Evolutionary conservation across 2,329 filamentous ascomycete species (phyloP).

Genomic region (Colletotrichum neosansevieriae): DNA sequence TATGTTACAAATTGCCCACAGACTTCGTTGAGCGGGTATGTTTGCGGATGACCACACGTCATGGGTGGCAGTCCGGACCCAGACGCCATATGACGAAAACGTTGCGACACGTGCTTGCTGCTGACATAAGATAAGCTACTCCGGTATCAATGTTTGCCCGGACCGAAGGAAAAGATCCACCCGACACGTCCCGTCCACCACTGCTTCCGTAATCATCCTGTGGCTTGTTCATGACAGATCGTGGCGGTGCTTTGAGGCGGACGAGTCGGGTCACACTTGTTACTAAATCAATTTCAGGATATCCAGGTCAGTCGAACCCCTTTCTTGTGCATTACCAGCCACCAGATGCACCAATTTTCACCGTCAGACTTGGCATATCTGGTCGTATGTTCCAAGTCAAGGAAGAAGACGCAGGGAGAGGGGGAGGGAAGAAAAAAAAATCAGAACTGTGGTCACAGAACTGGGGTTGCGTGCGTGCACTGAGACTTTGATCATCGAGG

Average conservation of each 20-base stretch:
- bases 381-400: background rate
- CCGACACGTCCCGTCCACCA: too few relatives aligned
- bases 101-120: slow-evolving; percentile 3
- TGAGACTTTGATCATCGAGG: background rate
- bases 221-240: too few relatives aligned
- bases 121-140: background rate
- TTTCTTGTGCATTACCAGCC: slow-evolving; percentile 16
- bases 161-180: fast-evolving
- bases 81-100: slow-evolving; percentile 20
- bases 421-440: background rate
- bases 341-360: background rate
- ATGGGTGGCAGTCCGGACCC: slow-evolving; percentile 14
- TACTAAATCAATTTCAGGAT: background rate
- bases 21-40: slow-evolving; percentile 18
- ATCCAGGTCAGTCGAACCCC: slow-evolving; percentile 14
- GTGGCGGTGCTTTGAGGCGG: background rate
- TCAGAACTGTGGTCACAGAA: too few relatives aligned
- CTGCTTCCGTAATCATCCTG: too few relatives aligned
- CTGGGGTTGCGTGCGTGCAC: background rate
- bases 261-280: background rate
- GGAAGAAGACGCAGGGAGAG: background rate
- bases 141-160: background rate
- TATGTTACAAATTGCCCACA: slow-evolving; percentile 12
- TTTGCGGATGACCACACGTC: slow-evolving; percentile 25
- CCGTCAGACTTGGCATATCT: background rate